These are phyloP conservation scores for Malania oleifera DNA, from an alignment of 164 flowering plant species.

Conservation along the genomic window DNA sequence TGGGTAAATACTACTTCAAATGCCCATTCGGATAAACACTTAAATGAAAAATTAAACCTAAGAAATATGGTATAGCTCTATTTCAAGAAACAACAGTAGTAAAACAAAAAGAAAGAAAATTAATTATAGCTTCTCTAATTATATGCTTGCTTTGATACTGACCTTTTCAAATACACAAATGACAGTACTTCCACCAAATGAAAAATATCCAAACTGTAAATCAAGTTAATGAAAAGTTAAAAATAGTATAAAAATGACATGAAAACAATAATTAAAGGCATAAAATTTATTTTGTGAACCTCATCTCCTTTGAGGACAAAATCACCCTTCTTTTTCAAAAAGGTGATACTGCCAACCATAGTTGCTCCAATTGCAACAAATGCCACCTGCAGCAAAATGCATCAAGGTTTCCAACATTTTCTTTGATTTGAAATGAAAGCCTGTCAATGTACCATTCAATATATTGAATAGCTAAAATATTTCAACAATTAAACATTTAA, in stretches of 20 bases:
- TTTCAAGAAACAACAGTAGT: no score
- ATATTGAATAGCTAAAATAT: no score
- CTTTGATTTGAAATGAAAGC: background rate
- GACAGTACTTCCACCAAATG: conserved; percentile 97
- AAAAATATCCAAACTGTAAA: conserved; percentile 91
- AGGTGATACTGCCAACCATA: conserved; percentile 95
- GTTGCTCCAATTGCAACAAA: conserved; percentile 97
- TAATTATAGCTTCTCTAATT: no score
- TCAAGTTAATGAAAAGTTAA: background rate
- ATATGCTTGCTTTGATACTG: no score
- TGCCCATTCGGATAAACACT: no score
- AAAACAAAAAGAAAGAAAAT: no score
- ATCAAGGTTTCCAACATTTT: background rate
- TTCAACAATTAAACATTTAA: no score
- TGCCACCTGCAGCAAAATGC: conserved; percentile 63
- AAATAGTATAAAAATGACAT: conserved; percentile 2
- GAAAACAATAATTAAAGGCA: background rate
- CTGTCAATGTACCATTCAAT: background rate
- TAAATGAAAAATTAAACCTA: no score
- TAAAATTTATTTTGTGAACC: conserved; percentile 36
- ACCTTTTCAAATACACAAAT: conserved; percentile 96
- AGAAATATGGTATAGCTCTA: no score
- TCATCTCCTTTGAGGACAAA: conserved; percentile 83
- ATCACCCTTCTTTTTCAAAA: conserved; percentile 63
- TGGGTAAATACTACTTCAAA: no score